Evolutionary conservation across 768 basidiomycete genomes (phyloP), one percentile per base, ranked within the genome.

Genomic region (Albatrellus ellisii): DNA sequence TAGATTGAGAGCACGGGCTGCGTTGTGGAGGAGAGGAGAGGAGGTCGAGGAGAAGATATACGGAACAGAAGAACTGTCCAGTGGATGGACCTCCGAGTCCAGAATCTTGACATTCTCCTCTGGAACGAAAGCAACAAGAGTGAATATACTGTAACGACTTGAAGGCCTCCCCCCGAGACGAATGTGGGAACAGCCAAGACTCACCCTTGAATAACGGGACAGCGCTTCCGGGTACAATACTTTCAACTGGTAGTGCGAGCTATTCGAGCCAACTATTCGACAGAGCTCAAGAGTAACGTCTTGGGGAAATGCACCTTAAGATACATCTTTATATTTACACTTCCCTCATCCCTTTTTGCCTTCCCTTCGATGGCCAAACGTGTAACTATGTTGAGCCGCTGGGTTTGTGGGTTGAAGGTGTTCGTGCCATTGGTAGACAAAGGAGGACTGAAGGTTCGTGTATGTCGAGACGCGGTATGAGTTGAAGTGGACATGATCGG

Each of bases 51-150:
- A 81, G 55, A 86, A 86, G 54, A 73, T 74, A 61, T 85, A 88
- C 6, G 85, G 85, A 2, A 68, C 68, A 4, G 79, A 83, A 46
- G 72, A 72, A 42, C 58, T 63, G 59, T 87, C 81, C 26, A 87
- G 62, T 6, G 86, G 85, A 50, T 88, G 85, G 3, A 85, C 73
- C 55, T 82, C 72, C 7, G 79, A 79, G 6, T 72, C 68, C 32
- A 83, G 55, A 36, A 88, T 70, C 57, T 82, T 85, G 46, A 87
- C 62, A 53, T 80, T 85, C 48, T 82, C 83, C 77, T 88, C 85
- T 85, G 52, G 5, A 44, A 21, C n/a, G 4, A 39, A 27, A 35
- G 35, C 38, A 29, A 10, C 12, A 25, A 21, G 39, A 11, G 10
- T 32, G 0, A 34, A 46, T 17, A 54, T 42, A 20, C 18, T 36